Percentiles rank a stretch among this genome's conserved stretches.
phyloP scores from a whole-genome alignment of 2,329 filamentous ascomycete species.

The Talaromyces sp. region DNA sequence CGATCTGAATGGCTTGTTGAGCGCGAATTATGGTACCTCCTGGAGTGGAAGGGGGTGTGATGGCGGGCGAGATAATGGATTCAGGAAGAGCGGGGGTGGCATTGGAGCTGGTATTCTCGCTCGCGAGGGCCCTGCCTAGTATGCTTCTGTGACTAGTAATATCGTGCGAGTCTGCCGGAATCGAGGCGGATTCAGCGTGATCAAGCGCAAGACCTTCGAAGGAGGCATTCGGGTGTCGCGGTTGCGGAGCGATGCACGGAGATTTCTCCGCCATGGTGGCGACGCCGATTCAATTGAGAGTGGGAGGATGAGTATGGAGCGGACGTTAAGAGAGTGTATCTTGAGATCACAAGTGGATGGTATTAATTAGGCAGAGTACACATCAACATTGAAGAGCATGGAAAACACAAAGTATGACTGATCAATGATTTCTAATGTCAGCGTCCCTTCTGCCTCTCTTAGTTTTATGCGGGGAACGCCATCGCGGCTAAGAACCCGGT shows the following conservation, averaged over 20 bases:
- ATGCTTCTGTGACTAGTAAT: conserved; percentile 20
- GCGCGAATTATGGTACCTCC: conserved; percentile 37
- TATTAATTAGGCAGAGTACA: not conserved
- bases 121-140: conserved; percentile 25
- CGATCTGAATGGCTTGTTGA: conserved; percentile 11
- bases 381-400: not conserved
- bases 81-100: conserved; percentile 47
- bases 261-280: conserved; percentile 52
- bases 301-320: not conserved
- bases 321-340: not conserved
- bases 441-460: not conserved
- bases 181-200: conserved; percentile 6
- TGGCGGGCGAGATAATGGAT: conserved; percentile 53
- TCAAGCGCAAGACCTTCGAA: conserved; percentile 26
- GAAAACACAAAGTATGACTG: not conserved
- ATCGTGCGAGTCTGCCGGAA: conserved; percentile 13
- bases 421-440: conserved; percentile 3
- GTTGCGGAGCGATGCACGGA: conserved; percentile 45
- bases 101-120: conserved; percentile 9
- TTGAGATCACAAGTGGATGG: not conserved
- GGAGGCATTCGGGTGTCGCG: conserved; percentile 24
- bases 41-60: conserved; percentile 47
- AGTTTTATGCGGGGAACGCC: conserved; percentile 11
- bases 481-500: not conserved
- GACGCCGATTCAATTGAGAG: conserved; percentile 5